Evolutionary conservation across 306 rosid genomes (phyloP).

Genomic region (Astragalus glycyphyllos): DNA sequence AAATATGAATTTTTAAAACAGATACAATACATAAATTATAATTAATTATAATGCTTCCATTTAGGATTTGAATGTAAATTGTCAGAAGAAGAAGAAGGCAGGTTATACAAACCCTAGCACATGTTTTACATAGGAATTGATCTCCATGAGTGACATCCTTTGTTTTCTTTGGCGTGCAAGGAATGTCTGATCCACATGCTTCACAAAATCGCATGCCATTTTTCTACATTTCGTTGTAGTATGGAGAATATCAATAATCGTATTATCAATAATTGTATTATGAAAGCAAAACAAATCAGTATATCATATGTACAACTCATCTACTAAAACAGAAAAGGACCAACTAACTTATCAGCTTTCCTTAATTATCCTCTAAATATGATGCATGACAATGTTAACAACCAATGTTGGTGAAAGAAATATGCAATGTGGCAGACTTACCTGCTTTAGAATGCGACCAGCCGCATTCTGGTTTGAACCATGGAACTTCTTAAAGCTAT

Average conservation of each 20-base stretch:
- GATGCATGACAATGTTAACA: conserved; percentile 10
- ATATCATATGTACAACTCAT: conserved; percentile 18
- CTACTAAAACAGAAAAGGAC: conserved; percentile 8
- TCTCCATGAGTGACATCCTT: conserved; percentile 57
- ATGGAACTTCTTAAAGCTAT: conserved; percentile 57
- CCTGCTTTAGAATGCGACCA: conserved; percentile 54
- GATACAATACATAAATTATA: conserved; percentile 32
- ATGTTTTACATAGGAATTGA: conserved; percentile 71
- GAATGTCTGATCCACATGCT: conserved; percentile 68
- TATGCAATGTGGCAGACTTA: conserved; percentile 44
- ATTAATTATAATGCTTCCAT: conserved; percentile 34
- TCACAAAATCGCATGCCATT: conserved; percentile 63
- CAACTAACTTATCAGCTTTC: conserved; percentile 13
- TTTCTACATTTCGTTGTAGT: conserved; percentile 26
- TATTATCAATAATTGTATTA: conserved; percentile 34
- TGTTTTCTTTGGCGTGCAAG: conserved; percentile 59
- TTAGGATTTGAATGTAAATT: conserved; percentile 25
- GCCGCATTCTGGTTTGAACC: conserved; percentile 61
- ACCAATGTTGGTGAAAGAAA: conserved; percentile 23
- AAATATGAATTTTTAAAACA: conserved; percentile 17
- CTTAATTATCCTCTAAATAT: conserved; percentile 15
- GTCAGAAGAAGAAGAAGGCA: conserved; percentile 41
- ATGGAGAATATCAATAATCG: conserved; percentile 17
- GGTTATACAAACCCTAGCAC: conserved; percentile 74
- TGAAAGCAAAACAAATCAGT: conserved; percentile 26